A percentile compares a stretch with the other conserved stretches of the same genome.
These are phyloP conservation scores for Eleusine indica DNA, from an alignment of 176 grass and related monocot genomes.

Conservation along the genomic window DNA sequence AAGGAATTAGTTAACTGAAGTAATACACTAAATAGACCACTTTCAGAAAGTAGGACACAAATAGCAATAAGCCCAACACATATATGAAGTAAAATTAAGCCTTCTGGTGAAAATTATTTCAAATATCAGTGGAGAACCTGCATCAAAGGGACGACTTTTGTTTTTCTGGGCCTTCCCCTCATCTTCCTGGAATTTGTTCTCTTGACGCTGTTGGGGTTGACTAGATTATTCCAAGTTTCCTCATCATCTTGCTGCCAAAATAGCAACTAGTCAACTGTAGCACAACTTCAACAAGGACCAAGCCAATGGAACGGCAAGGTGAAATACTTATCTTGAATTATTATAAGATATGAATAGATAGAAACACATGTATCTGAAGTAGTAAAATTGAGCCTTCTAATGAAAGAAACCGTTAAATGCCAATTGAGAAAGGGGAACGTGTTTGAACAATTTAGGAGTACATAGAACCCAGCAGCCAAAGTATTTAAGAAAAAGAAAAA, in stretches of 20 bases:
- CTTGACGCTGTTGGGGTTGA: neutral
- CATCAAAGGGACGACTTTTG: no score
- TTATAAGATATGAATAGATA: no score
- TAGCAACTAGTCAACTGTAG: neutral
- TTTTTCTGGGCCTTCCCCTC: no score
- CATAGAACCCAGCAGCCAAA: no score
- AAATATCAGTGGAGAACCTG: no score
- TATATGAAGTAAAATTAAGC: no score
- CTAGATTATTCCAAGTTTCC: neutral
- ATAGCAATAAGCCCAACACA: no score
- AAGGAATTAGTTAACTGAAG: neutral
- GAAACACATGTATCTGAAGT: neutral
- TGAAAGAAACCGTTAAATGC: neutral
- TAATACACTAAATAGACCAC: neutral
- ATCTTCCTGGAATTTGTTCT: neutral
- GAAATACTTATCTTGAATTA: neutral
- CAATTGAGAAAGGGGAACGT: neutral
- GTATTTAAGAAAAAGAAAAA: neutral
- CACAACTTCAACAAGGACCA: neutral
- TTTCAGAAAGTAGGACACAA: neutral
- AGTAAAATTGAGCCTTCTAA: neutral
- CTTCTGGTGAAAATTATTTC: no score
- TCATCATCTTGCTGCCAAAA: neutral
- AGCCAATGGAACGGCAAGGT: neutral
- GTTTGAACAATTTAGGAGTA: neutral